phyloP scores from a whole-genome alignment of 495 filamentous ascomycete species.

The Cercophora sp. region DNA sequence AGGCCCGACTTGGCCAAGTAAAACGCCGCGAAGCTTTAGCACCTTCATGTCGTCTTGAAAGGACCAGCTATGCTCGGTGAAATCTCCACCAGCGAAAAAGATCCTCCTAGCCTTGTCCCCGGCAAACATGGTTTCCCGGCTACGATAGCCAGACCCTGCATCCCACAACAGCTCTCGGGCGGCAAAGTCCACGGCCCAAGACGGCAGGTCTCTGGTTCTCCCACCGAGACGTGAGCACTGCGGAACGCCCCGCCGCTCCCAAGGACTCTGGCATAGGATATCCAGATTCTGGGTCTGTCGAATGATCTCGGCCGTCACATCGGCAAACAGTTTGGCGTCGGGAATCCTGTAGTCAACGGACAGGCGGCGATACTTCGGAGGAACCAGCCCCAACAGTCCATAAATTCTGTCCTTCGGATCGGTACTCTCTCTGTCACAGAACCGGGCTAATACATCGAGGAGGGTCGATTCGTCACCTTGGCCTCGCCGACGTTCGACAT shows the following conservation, averaged over 20 bases:
- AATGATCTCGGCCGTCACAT: constrained; percentile 13
- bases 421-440: constrained; percentile 1
- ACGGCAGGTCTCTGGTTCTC: neutral
- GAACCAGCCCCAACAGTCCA: constrained; percentile 10
- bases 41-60: neutral
- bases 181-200: constrained; percentile 11
- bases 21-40: neutral
- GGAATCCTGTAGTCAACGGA: constrained; percentile 10
- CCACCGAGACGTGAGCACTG: neutral
- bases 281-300: constrained; percentile 9
- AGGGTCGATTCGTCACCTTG: constrained; percentile 8
- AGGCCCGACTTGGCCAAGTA: constrained; percentile 1
- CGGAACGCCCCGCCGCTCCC: neutral
- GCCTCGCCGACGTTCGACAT: constrained; percentile 1
- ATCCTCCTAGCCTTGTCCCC: constrained; percentile 2
- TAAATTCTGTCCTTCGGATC: constrained; percentile 16
- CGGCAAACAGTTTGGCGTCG: neutral
- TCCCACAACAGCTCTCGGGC: neutral
- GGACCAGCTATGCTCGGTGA: neutral
- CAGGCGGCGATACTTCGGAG: neutral
- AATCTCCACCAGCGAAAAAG: neutral
- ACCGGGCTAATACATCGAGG: constrained; percentile 18
- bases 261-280: constrained; percentile 20
- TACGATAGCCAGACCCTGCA: neutral
- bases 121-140: neutral